Conservation (phyloP, 2,329 filamentous ascomycete species). For the Colletotrichum coccodes region DNA sequence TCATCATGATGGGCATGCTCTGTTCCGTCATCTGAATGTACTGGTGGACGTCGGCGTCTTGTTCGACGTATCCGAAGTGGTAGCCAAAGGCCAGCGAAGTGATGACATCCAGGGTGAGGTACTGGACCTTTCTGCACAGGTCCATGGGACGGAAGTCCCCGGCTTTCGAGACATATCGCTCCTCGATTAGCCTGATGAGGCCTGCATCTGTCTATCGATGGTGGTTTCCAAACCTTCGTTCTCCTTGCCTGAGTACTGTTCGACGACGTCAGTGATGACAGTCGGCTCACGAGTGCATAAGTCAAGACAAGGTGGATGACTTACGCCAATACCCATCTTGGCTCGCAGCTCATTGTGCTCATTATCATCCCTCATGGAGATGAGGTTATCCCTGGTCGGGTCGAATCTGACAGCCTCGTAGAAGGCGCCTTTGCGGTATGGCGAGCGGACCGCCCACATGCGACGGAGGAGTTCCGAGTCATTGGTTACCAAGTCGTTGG, state of each 20-base stretch:
- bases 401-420: slow-evolving; percentile 51
- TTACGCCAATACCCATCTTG: slow-evolving; percentile 58
- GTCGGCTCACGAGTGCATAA: background rate
- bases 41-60: slow-evolving; percentile 57
- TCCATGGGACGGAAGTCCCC: slow-evolving; percentile 55
- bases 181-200: slow-evolving; percentile 59
- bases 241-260: slow-evolving; percentile 64
- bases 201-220: slow-evolving; percentile 58
- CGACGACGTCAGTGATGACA: background rate
- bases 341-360: slow-evolving; percentile 54
- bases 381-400: slow-evolving; percentile 44
- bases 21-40: slow-evolving; percentile 57
- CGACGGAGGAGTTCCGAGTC: slow-evolving; percentile 45
- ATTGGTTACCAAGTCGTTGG: slow-evolving; percentile 46
- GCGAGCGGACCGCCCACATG: slow-evolving; percentile 45
- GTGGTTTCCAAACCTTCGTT: slow-evolving; percentile 58
- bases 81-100: slow-evolving; percentile 62
- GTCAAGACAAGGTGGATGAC: background rate
- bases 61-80: slow-evolving; percentile 59
- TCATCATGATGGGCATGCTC: slow-evolving; percentile 54
- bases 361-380: slow-evolving; percentile 45
- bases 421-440: slow-evolving; percentile 43
- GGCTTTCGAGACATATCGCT: slow-evolving; percentile 53
- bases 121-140: slow-evolving; percentile 58
- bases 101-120: slow-evolving; percentile 67